Percentiles rank a stretch among this genome's conserved stretches.
Evolutionary conservation across 805 yeast species (phyloP).

Genomic region (Pichia exigua): DNA sequence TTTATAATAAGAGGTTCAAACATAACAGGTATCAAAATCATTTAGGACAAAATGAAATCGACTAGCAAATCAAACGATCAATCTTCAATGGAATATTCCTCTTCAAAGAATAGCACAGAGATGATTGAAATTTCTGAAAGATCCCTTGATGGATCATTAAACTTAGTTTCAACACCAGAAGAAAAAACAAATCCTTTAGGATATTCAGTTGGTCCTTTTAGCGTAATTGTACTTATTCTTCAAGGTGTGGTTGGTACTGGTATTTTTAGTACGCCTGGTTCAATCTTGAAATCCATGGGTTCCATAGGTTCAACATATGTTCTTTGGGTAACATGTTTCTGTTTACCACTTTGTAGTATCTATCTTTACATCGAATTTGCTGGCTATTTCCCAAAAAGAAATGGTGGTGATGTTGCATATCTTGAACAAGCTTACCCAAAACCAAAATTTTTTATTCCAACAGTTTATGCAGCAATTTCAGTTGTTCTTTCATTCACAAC

Average conservation of each 20-base stretch:
- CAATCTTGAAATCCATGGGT: slow-evolving; percentile 41
- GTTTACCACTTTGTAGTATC: slow-evolving; percentile 32
- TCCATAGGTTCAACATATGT: slow-evolving; percentile 36
- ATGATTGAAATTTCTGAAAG: neutral
- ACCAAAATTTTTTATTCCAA: slow-evolving; percentile 63
- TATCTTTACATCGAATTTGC: slow-evolving; percentile 34
- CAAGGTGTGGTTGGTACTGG: slow-evolving; percentile 74
- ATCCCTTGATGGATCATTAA: neutral
- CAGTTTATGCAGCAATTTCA: slow-evolving; percentile 60
- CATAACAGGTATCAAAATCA: neutral
- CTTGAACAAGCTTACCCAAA: slow-evolving; percentile 61
- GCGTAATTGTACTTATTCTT: slow-evolving; percentile 55
- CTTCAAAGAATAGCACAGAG: neutral
- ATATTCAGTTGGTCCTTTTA: slow-evolving; percentile 29
- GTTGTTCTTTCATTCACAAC: slow-evolving; percentile 81
- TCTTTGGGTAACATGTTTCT: slow-evolving; percentile 35
- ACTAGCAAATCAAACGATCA: neutral
- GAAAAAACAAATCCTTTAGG: slow-evolving; percentile 28
- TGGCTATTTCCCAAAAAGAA: slow-evolving; percentile 42
- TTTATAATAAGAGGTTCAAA: no score
- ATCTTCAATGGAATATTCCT: neutral
- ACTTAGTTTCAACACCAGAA: slow-evolving; percentile 28
- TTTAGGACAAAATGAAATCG: neutral
- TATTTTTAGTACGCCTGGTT: slow-evolving; percentile 63
- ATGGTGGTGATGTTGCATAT: slow-evolving; percentile 84